Evolutionary conservation across 257 asterid species (phyloP).

Genomic region (Osmanthus fragrans): DNA sequence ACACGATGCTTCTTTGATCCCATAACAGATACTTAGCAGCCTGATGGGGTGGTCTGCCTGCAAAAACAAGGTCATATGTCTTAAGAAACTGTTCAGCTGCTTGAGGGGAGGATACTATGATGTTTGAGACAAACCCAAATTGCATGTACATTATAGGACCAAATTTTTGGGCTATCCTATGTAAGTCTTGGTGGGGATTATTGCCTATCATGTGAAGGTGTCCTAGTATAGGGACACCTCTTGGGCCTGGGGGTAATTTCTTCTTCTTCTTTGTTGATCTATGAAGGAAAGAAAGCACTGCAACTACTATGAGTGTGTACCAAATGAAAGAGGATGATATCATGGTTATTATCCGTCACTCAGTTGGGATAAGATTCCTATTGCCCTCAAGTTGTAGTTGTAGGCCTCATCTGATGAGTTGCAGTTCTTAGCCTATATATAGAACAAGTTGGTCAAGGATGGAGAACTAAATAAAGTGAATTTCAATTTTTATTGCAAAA

Average conservation of each 20-base stretch:
- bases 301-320: slow-evolving; percentile 2
- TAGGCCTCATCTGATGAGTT: too few relatives aligned
- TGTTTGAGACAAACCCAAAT: slow-evolving; percentile 39
- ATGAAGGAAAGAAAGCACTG: slow-evolving; percentile 10
- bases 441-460: not conserved
- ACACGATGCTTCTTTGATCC: slow-evolving; percentile 38
- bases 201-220: slow-evolving; percentile 56
- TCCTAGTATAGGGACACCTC: slow-evolving; percentile 52
- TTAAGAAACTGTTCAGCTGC: slow-evolving; percentile 54
- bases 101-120: slow-evolving; percentile 46
- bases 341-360: not conserved
- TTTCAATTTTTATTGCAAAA: too few relatives aligned
- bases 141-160: slow-evolving; percentile 54
- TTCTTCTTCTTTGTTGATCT: slow-evolving; percentile 6
- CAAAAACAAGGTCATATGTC: slow-evolving; percentile 47
- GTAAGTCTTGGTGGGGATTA: slow-evolving; percentile 50
- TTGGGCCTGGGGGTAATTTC: slow-evolving; percentile 52
- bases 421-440: not conserved
- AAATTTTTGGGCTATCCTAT: slow-evolving; percentile 30
- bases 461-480: not conserved
- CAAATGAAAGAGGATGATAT: slow-evolving; percentile 6
- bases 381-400: not conserved
- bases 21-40: slow-evolving; percentile 43
- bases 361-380: not conserved
- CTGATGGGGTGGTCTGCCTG: slow-evolving; percentile 54